Percentiles rank a stretch among this genome's conserved stretches.
phyloP scores from a whole-genome alignment of 371 early-diverging fungal genomes.

The Encephalitozoon romaleae region DNA sequence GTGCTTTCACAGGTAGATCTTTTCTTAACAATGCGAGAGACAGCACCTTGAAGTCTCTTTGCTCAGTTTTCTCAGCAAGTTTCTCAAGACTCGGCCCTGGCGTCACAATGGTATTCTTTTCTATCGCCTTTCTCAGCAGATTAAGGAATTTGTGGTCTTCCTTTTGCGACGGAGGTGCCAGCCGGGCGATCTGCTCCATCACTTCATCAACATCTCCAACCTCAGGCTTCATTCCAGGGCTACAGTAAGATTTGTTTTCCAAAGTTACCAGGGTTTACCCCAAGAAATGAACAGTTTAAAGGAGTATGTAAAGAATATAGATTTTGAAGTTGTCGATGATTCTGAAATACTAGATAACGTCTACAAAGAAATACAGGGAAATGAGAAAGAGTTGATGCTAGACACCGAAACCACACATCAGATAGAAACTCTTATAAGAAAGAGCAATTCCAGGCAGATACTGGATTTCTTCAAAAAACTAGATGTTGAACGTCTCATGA shows the following conservation, averaged over 20 bases:
- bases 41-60: not conserved
- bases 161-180: constrained; percentile 8
- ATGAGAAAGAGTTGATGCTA: not conserved
- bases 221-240: constrained; percentile 6
- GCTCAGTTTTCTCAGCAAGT: not conserved
- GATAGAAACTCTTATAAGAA: constrained; percentile 28
- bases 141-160: constrained; percentile 12
- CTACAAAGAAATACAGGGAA: constrained; percentile 35
- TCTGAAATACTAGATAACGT: constrained; percentile 28
- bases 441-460: constrained; percentile 22
- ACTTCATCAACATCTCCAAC: not conserved
- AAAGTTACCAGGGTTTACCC: not conserved
- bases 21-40: constrained; percentile 16
- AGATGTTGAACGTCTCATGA: not conserved
- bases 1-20: constrained; percentile 3
- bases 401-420: not conserved
- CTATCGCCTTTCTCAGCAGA: not conserved
- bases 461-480: constrained; percentile 15
- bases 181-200: not conserved
- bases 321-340: constrained; percentile 20
- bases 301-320: constrained; percentile 27
- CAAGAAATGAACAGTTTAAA: constrained; percentile 5
- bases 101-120: not conserved
- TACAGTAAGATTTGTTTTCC: not conserved
- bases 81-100: not conserved